A percentile compares a stretch with the other conserved stretches of the same genome.
phyloP scores from a whole-genome alignment of 2,329 filamentous ascomycete species.

The Fusarium sp. region DNA sequence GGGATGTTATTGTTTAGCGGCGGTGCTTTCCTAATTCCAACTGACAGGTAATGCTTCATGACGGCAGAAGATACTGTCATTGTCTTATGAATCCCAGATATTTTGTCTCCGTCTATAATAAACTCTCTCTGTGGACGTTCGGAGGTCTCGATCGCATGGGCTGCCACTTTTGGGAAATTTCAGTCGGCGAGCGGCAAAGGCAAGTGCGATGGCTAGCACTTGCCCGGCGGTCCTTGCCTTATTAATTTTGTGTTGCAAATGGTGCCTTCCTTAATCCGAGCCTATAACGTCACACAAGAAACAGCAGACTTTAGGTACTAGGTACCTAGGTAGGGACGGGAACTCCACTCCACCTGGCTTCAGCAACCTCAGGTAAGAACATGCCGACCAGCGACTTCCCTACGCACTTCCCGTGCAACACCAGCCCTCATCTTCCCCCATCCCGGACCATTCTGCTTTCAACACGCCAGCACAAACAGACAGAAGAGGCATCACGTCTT shows the following conservation, averaged over 20 bases:
- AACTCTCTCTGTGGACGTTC: neutral
- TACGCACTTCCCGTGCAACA: constrained; percentile 13
- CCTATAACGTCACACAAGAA: constrained; percentile 38
- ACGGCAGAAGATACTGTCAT: neutral
- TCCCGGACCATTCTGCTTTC: constrained; percentile 3
- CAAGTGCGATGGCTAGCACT: constrained; percentile 15
- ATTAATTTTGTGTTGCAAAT: constrained; percentile 2
- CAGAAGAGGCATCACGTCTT: constrained; percentile 6
- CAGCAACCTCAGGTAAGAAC: constrained; percentile 17
- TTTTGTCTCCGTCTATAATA: neutral
- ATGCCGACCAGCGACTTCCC: neutral
- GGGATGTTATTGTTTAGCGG: neutral
- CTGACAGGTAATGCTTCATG: neutral
- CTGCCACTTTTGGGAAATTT: constrained; percentile 4
- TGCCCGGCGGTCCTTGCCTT: constrained; percentile 20
- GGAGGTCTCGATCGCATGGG: constrained; percentile 28
- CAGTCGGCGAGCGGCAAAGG: constrained; percentile 8
- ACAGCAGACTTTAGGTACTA: constrained; percentile 29
- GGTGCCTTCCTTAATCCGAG: constrained; percentile 21
- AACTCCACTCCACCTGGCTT: constrained; percentile 24
- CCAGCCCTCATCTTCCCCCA: constrained; percentile 17
- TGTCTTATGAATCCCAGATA: neutral
- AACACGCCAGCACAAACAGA: constrained; percentile 20
- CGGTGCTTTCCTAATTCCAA: neutral
- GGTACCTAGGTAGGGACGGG: too few relatives aligned